phyloP scores from a whole-genome alignment of 2,329 filamentous ascomycete genomes.

The Mycosphaerelloides madeirae region DNA sequence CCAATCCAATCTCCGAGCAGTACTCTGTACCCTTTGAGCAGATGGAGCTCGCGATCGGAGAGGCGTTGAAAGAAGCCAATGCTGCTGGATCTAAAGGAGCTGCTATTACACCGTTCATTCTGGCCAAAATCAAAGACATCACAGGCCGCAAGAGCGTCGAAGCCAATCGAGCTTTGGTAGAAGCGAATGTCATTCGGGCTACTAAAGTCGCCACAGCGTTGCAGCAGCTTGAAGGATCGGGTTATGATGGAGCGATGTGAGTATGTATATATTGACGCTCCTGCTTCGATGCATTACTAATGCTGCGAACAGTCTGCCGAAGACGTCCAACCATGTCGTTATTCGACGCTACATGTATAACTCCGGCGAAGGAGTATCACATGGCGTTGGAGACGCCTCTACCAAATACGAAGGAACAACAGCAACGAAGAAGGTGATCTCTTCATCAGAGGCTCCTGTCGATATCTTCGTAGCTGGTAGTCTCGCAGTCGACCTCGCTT shows the following conservation, averaged over 20 bases:
- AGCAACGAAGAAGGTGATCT: background rate
- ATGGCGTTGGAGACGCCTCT: conserved; percentile 1
- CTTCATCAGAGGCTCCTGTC: conserved; percentile 26
- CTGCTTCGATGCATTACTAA: background rate
- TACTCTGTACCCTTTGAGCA: conserved; percentile 64
- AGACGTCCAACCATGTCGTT: conserved; percentile 1
- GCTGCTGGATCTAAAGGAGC: conserved; percentile 65
- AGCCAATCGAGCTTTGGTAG: conserved; percentile 68
- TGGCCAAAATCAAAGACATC: conserved; percentile 72
- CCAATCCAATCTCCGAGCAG: conserved; percentile 76
- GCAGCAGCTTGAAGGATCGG: conserved; percentile 47
- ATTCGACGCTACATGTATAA: conserved; percentile 14
- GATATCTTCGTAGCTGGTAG: conserved; percentile 88
- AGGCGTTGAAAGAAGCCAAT: conserved; percentile 61
- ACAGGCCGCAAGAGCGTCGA: conserved; percentile 65
- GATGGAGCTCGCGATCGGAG: conserved; percentile 65
- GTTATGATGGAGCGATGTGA: conserved; percentile 11
- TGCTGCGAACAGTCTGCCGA: background rate
- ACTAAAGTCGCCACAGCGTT: conserved; percentile 62
- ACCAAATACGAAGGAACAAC: background rate
- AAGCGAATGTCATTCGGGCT: conserved; percentile 62
- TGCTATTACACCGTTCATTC: conserved; percentile 78
- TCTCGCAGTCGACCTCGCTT: conserved; percentile 53
- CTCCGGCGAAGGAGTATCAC: conserved; percentile 11
- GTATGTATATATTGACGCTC: conserved; percentile 6